Base-by-base conservation (phyloP, 345 rosid species). In the Sisymbrium irio region DNA sequence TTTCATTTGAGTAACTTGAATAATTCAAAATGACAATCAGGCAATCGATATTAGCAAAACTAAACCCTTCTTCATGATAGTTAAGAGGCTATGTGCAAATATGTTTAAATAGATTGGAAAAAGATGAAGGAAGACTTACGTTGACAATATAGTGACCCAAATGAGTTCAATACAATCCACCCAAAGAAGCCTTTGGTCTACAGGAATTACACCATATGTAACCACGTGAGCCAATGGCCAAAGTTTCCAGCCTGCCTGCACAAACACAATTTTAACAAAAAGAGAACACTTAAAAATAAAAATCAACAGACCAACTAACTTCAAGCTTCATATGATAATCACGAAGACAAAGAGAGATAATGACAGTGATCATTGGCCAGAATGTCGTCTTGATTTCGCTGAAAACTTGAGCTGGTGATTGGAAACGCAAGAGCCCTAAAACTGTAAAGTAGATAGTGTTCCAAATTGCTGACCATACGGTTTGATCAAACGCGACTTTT, bases 121-220 rank as follows among this genome's bases (percentile, higher is more conserved):
- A 68, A 40, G 57, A 51, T 15, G 40, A 63, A 55, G 40, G 37
- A 55, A 74, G 73, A 72, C 92, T 76, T 76, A 91, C 94, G 89
- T 91, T 1, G 97, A 93, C 42, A 93, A 84, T 76, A 89, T 88
- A 42, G 96, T 89, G 53, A 93, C 98, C 96, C 97, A 91, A 74
- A 93, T 86, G 80, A 93, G 96, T 78, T 93, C 97, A 61, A 93
- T 82, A 39, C 92, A 93, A 55, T 91, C 98, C 54, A 93, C 96
- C 98, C 98, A 93, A 65, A 93, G 96, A 81, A 93, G 97, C 82
- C 97, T 83, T 72, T 93, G 96, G 17, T 89, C 97, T 49, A 91
- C 77, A 65, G 92, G 97, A 68, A 93, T 78, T 17, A 91, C 72
- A 28, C 97, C 92, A 54, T 88, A 91, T 0, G 98, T 93, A 69